Base-by-base conservation (phyloP, 225 moss, liverwort and hornwort species). In the Pseudoscleropodium purum region DNA sequence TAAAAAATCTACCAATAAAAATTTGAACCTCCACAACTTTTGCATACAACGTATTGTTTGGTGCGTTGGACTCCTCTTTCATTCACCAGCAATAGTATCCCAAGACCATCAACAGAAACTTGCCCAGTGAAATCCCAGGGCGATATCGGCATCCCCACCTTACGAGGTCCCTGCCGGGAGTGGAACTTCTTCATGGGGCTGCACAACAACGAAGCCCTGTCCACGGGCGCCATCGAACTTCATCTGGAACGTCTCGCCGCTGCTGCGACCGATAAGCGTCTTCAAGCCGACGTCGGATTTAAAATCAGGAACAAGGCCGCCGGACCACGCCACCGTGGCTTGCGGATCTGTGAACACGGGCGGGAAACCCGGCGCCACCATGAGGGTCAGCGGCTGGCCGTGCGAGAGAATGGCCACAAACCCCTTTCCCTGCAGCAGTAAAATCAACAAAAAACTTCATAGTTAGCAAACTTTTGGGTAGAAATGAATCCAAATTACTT, bases 241-340 rank as follows among this genome's bases (percentile, higher is more conserved):
- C 97, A 96, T 95, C 64, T 95, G 95, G 90, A 96, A 96, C 52
- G 91, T 90, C 88, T 97, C 95, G 27, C 94, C 94, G 79, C 95
- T 95, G 84, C 95, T 65, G 33, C 95, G 93, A 15, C 97, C 95
- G 13, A 95, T 7, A 0, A 96, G 41, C 10, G 92, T 95, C 89
- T 94, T 93, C 65, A 97, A 82, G n/a, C 93, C 91, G 30, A 96
- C 83, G 70, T 97, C 96, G 49, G 94, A 91, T 39, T 93, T 94
- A 56, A 96, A 94, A 3, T 96, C 96, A 6, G 97, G 95, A 27
- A 59, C 67, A 15, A 96, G 89, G 15, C 92, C 87, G 20, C 95
- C 96, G 16, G 95, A 94, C 96, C 97, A 97, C 37, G 96, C 97
- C 34, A 96, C 97, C 0, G 95, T 96, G 5, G 95, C 96, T 80